Conservation (phyloP, 2,329 filamentous ascomycete genomes). For the Trichoderma sp. region DNA sequence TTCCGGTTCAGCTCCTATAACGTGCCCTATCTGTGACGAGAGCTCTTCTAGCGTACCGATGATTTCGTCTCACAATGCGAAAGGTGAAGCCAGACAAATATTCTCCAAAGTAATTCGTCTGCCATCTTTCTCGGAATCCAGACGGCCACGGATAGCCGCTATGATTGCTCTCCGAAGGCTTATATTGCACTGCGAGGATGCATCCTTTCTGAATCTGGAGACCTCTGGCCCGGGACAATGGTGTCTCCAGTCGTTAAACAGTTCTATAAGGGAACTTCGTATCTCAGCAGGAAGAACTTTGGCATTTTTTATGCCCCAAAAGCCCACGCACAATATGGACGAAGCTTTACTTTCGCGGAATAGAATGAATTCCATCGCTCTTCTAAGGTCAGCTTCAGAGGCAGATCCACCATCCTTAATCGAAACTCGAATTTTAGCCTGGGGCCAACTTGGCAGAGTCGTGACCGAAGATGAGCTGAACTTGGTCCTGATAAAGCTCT, state of each 20-base stretch:
- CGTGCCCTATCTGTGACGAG: constrained; percentile 31
- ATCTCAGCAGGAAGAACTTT: constrained; percentile 73
- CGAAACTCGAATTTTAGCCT: constrained; percentile 81
- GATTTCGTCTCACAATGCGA: constrained; percentile 24
- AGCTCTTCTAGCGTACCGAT: neutral
- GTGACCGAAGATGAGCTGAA: constrained; percentile 82
- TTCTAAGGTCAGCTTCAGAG: constrained; percentile 70
- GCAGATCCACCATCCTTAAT: constrained; percentile 65
- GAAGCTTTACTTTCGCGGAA: constrained; percentile 42
- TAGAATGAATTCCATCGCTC: constrained; percentile 65
- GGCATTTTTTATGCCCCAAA: constrained; percentile 58
- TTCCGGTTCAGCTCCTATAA: neutral
- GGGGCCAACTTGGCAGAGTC: constrained; percentile 77
- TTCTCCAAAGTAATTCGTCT: constrained; percentile 48
- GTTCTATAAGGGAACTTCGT: constrained; percentile 80
- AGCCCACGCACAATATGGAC: constrained; percentile 22
- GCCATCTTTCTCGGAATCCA: constrained; percentile 50
- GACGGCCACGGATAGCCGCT: constrained; percentile 63
- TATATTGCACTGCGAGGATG: constrained; percentile 62
- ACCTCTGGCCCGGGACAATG: constrained; percentile 70
- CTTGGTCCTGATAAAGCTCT: constrained; percentile 75
- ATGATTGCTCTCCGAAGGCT: constrained; percentile 71
- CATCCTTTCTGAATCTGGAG: constrained; percentile 63
- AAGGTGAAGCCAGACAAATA: constrained; percentile 42
- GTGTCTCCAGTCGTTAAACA: constrained; percentile 77